Evolutionary conservation across 345 rosid species (phyloP).

Genomic region (Syzygium jambos): DNA sequence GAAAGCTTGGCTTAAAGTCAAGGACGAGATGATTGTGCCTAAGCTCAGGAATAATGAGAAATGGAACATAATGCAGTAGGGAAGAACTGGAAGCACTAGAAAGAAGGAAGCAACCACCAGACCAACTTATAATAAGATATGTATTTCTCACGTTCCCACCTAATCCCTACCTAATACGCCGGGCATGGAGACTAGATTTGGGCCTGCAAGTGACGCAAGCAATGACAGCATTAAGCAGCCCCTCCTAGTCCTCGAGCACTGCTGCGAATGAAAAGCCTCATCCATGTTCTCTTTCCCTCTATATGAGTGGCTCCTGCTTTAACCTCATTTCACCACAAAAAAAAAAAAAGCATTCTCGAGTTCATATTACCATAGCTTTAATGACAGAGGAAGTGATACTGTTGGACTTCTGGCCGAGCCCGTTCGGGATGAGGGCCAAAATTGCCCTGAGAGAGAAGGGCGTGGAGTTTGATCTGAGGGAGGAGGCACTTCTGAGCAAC

Average conservation of each 20-base stretch:
- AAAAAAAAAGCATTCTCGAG: not conserved
- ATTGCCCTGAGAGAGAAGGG: not conserved
- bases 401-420: not conserved
- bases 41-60: not conserved
- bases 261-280: not conserved
- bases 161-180: not conserved
- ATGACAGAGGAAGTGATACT: not conserved
- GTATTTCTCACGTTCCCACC: not conserved
- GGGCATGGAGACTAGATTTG: not conserved
- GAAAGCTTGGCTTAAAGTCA: not conserved
- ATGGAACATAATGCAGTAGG: not conserved
- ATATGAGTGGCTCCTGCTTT: not conserved
- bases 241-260: not conserved
- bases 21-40: not conserved
- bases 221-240: not conserved
- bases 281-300: not conserved
- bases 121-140: not conserved
- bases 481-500: not conserved
- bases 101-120: not conserved
- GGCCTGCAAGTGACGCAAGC: not conserved
- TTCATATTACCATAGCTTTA: not conserved
- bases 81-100: not conserved
- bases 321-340: not conserved
- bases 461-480: not conserved
- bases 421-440: not conserved